A percentile compares a stretch with the other conserved stretches of the same genome.
Evolutionary conservation across 2,329 filamentous ascomycete genomes (phyloP).

Genomic region (Zymoseptoria crescenta): DNA sequence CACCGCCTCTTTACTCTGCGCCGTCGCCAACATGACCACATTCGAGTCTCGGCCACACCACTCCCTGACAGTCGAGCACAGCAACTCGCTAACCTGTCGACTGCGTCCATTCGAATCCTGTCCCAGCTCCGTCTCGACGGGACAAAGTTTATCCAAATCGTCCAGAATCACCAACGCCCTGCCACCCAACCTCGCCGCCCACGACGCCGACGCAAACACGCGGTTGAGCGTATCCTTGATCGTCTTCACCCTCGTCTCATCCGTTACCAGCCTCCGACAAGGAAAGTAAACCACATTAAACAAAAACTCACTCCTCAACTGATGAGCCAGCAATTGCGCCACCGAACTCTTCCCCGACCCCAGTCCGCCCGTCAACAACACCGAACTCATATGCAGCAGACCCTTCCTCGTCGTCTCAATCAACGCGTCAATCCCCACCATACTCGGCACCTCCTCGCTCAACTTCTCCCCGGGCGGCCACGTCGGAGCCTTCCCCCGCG

Average conservation of each 20-base stretch:
- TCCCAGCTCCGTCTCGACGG: conserved; percentile 87
- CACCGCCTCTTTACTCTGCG: conserved; percentile 84
- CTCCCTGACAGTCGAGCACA: conserved; percentile 74
- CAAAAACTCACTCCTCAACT: conserved; percentile 61
- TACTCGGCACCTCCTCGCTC: conserved; percentile 45
- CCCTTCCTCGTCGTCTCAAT: conserved; percentile 66
- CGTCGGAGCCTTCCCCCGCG: conserved; percentile 49
- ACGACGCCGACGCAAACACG: conserved; percentile 80
- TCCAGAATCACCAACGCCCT: conserved; percentile 80
- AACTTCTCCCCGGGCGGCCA: conserved; percentile 50
- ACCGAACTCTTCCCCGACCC: conserved; percentile 86
- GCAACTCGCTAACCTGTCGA: conserved; percentile 81
- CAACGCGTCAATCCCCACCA: conserved; percentile 79
- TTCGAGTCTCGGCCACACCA: conserved; percentile 73
- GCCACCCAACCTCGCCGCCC: conserved; percentile 82
- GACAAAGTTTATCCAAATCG: conserved; percentile 87
- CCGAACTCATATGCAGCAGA: conserved; percentile 76
- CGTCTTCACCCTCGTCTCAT: conserved; percentile 80
- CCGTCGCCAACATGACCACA: conserved; percentile 81
- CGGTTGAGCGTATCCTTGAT: conserved; percentile 83
- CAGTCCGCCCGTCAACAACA: conserved; percentile 79
- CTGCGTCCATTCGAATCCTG: conserved; percentile 91
- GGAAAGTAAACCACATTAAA: conserved; percentile 82
- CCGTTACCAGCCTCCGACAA: conserved; percentile 78
- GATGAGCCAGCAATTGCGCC: conserved; percentile 65